Evolutionary conservation across 75 land plant genomes (phyloP), one percentile per base, ranked within the genome.

Genomic region (Pinus taeda): DNA sequence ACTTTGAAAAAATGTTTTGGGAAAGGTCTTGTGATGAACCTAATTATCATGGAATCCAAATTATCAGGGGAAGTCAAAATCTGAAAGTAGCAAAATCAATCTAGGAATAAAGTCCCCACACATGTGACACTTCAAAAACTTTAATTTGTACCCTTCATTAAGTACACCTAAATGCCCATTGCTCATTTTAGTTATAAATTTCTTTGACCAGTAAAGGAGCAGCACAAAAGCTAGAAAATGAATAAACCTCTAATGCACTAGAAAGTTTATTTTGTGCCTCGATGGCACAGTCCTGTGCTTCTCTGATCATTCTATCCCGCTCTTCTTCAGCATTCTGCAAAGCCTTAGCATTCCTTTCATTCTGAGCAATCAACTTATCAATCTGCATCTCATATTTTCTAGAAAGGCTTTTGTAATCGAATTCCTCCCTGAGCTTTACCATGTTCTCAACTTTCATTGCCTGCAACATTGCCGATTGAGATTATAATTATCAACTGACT

Each of bases 361-460:
- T 87, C 74, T 92, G 95, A 45, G 89, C 86, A 80, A 88, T 85
- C 42, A 90, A 74, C 59, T 77, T 85, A 65, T 94, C 97, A 57
- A 92, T 24, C 62, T 94, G 89, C 36, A 90, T 81, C 73, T 92
- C 97, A 65, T 92, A 88, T 77, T 82, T 88, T 62, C 92, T 85
- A 53, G 91, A 90, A 80, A 94, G 82, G 76, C 97, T 88, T 77
- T 90, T 94, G 71, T 94, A 94, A 78, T 94, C 97, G 84, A 94
- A 94, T 76, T 94, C 97, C 78, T 94, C 97, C 73, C 92, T 94
- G 3, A 94, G 73, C 83, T 87, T 92, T 76, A 94, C 77, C 97
- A 94, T 92, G 75, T 94, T 94, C 75, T 94, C 97, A 77, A 94
- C 93, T 77, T 92, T 94, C 97, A 94, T 94, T 70, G 97, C 97